Base-by-base conservation (phyloP, 1,284 basidiomycete genomes). In the Phylloboletellus chloephorus region DNA sequence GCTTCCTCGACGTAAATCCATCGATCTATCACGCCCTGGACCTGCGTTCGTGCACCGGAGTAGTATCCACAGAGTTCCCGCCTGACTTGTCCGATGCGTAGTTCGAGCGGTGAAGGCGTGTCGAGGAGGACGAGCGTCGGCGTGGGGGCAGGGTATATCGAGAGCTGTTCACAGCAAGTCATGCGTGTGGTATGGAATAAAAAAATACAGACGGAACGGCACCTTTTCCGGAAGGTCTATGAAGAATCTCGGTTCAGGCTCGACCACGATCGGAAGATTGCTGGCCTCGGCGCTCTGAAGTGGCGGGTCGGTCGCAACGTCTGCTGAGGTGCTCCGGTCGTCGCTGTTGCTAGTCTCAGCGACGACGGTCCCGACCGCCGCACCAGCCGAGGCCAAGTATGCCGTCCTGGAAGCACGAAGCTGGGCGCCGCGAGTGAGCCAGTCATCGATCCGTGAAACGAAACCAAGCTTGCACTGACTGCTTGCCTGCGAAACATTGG, bases 1-100 rank as follows among this genome's bases (percentile, higher is more conserved):
- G 75, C 73, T 50, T 84, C 74, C 59, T 94, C 90, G 32, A 91
- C 71, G 16, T 74, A 76, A 54, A 95, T 87, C 89, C 89, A 93
- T 48, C 69, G 72, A 16, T 78, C 76, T 8, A 93, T 76, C 31
- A 80, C 75, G 2, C 70, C 72, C 52, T 89, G 84, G 26, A 90
- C 79, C 36, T 76, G 72, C 1, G 70, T 67, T 47, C 79, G 76
- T 11, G 76, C 76, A 16, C 79, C 71, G 6, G 63, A 56, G 53
- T 82, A 76, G 5, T 73, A 71, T 2, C 69, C 63, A 17, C 73
- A 76, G 2, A 77, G 68, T 17, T 75, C 66, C 48, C 75, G 69
- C 43, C 90, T 74, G 5, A 71, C 78, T 24, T 71, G 67, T 20
- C 85, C 79, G 50, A 94, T 88, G 44, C 79, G 76, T 28, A 69